Percentiles rank a stretch among this genome's conserved stretches.
Evolutionary conservation across 352 stramenopile genomes (phyloP).

Genomic region (Globisporangium acanthophoron): DNA sequence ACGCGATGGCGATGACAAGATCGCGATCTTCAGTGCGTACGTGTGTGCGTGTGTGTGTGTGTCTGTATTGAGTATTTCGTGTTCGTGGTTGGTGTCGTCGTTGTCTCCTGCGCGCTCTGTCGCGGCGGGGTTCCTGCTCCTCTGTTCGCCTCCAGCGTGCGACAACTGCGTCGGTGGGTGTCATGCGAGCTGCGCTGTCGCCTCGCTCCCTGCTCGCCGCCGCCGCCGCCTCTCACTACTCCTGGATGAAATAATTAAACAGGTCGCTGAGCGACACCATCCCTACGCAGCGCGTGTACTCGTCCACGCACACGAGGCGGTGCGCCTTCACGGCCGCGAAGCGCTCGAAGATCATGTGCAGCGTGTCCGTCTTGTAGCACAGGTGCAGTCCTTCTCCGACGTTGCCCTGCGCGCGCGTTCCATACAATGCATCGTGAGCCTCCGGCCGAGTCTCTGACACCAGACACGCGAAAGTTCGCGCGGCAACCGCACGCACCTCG

Average conservation of each 20-base stretch:
- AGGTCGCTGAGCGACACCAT: constrained; percentile 85
- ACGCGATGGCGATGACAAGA: neutral
- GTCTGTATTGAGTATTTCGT: constrained; percentile 11
- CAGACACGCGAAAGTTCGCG: too few relatives aligned
- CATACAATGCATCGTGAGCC: neutral
- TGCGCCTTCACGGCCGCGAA: constrained; percentile 85
- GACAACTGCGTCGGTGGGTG: too few relatives aligned
- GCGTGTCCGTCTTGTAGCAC: constrained; percentile 86
- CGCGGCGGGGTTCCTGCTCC: neutral
- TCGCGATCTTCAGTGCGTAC: neutral
- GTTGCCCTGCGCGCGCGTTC: constrained; percentile 41
- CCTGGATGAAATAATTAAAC: constrained; percentile 90
- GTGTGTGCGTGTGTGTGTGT: neutral
- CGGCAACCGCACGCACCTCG: constrained; percentile 36
- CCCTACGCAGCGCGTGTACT: constrained; percentile 75
- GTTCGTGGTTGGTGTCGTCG: neutral
- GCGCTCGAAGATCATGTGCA: constrained; percentile 88
- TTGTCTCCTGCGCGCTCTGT: constrained; percentile 1
- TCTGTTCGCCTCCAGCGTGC: neutral
- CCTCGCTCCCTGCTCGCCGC: neutral
- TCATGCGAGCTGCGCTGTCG: neutral
- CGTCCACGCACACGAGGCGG: constrained; percentile 81
- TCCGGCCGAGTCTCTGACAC: neutral
- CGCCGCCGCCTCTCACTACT: constrained; percentile 17
- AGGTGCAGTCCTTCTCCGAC: constrained; percentile 76